These are phyloP conservation scores for Botrytis medusae DNA, from an alignment of 2,329 filamentous ascomycete species.

Conservation along the genomic window DNA sequence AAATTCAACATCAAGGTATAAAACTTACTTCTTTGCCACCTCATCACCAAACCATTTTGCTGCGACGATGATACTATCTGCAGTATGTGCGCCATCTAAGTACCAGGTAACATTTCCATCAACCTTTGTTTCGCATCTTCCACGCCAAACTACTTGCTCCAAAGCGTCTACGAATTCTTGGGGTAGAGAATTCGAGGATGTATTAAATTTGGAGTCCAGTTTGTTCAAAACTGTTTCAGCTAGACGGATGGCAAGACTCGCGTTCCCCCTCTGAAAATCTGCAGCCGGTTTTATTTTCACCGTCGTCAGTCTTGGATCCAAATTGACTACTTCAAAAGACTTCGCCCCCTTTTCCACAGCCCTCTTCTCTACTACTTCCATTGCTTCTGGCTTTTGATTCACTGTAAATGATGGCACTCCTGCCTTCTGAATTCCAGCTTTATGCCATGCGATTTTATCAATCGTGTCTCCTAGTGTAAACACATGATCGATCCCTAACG, in stretches of 20 bases:
- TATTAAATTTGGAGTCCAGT: slow-evolving; percentile 41
- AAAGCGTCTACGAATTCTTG: slow-evolving; percentile 69
- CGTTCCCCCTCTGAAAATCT: slow-evolving; percentile 60
- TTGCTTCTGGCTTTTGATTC: slow-evolving; percentile 49
- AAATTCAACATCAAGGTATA: not conserved
- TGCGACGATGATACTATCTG: slow-evolving; percentile 82
- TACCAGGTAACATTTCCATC: slow-evolving; percentile 72
- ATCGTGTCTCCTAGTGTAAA: slow-evolving; percentile 61
- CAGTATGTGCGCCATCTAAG: slow-evolving; percentile 89
- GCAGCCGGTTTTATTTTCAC: slow-evolving; percentile 53
- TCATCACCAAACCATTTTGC: slow-evolving; percentile 75
- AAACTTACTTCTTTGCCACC: slow-evolving; percentile 36
- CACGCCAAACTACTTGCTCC: slow-evolving; percentile 72
- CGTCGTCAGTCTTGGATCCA: slow-evolving; percentile 48
- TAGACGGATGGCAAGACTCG: slow-evolving; percentile 51
- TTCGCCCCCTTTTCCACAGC: slow-evolving; percentile 54
- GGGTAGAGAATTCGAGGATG: slow-evolving; percentile 43
- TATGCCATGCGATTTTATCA: slow-evolving; percentile 71
- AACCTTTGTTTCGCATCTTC: slow-evolving; percentile 67
- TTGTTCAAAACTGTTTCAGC: slow-evolving; percentile 51
- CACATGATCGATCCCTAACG: slow-evolving; percentile 70
- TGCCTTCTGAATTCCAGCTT: slow-evolving; percentile 68
- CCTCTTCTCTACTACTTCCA: slow-evolving; percentile 49
- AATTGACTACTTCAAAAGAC: slow-evolving; percentile 46
- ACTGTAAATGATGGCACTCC: slow-evolving; percentile 59